A percentile compares a stretch with the other conserved stretches of the same genome.
Conservation (phyloP, 768 basidiomycete genomes). For the Boletus rex-veris region DNA sequence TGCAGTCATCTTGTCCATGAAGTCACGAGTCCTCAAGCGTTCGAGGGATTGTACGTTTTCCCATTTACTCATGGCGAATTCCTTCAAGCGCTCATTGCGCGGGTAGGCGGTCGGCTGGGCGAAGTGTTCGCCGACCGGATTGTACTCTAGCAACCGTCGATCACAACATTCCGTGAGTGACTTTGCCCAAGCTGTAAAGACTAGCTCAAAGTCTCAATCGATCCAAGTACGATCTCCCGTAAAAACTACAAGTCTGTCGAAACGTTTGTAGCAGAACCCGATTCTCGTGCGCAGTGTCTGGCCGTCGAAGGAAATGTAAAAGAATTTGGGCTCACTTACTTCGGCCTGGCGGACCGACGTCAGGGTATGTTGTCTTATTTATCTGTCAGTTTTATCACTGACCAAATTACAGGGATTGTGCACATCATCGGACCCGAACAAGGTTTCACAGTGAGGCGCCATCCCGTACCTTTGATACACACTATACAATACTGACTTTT, state of each 20-base stretch:
- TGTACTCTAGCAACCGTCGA: constrained; percentile 89
- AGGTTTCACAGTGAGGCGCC: constrained; percentile 71
- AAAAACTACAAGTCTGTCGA: constrained; percentile 70
- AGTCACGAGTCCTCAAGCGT: constrained; percentile 92
- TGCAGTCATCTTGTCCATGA: constrained; percentile 71
- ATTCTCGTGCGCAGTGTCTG: constrained; percentile 78
- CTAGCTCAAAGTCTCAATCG: neutral
- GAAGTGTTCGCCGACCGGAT: constrained; percentile 79
- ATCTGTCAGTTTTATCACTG: constrained; percentile 9
- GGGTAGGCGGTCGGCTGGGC: constrained; percentile 63
- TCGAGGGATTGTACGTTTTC: constrained; percentile 70
- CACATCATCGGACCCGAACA: constrained; percentile 93
- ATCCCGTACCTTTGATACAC: neutral
- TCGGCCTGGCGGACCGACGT: constrained; percentile 84
- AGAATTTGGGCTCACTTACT: constrained; percentile 89
- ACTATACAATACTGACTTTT: neutral
- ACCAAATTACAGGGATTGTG: constrained; percentile 58
- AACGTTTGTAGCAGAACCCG: constrained; percentile 78
- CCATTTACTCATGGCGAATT: neutral
- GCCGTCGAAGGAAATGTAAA: constrained; percentile 89
- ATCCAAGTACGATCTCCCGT: constrained; percentile 60
- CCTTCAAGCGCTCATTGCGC: constrained; percentile 6
- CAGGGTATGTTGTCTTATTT: constrained; percentile 53
- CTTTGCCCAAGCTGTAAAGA: neutral
- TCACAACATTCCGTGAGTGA: constrained; percentile 79